Conservation (phyloP, 176 grass and related monocot species). For the Rhynchospora breviuscula region DNA sequence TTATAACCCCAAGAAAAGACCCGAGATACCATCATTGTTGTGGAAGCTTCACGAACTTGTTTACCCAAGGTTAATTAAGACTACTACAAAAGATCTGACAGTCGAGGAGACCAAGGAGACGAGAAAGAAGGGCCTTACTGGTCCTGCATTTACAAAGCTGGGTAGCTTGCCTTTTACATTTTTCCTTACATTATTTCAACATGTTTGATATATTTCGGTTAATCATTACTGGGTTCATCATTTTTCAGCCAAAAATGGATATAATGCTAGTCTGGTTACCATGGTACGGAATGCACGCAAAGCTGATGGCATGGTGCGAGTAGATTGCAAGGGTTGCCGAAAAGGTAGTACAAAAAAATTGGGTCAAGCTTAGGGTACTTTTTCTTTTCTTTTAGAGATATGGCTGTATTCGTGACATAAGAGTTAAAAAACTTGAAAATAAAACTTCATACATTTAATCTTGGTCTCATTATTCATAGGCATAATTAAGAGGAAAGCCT, state of each 20-base stretch:
- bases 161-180: conserved; percentile 31
- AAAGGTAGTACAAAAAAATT: conserved; percentile 80
- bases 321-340: conserved; percentile 75
- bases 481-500: not conserved
- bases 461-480: not conserved
- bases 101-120: conserved; percentile 74
- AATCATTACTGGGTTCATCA: not conserved
- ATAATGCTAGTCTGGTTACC: conserved; percentile 58
- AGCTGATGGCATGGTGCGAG: conserved; percentile 51
- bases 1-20: conserved; percentile 84
- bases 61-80: conserved; percentile 74
- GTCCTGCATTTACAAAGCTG: conserved; percentile 66
- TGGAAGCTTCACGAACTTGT: conserved; percentile 86
- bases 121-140: conserved; percentile 71
- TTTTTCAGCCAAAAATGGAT: conserved; percentile 78
- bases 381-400: not conserved
- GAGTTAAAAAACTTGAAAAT: not conserved
- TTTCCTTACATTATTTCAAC: not conserved
- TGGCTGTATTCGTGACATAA: not conserved
- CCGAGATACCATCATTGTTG: conserved; percentile 69
- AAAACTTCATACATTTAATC: not conserved
- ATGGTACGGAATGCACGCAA: conserved; percentile 74
- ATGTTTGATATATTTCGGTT: conserved; percentile 9
- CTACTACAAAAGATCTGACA: conserved; percentile 60
- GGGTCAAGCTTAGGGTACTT: conserved; percentile 83